These are phyloP conservation scores for Psilocybe tampanensis DNA, from an alignment of 768 basidiomycete species.

Conservation along the genomic window DNA sequence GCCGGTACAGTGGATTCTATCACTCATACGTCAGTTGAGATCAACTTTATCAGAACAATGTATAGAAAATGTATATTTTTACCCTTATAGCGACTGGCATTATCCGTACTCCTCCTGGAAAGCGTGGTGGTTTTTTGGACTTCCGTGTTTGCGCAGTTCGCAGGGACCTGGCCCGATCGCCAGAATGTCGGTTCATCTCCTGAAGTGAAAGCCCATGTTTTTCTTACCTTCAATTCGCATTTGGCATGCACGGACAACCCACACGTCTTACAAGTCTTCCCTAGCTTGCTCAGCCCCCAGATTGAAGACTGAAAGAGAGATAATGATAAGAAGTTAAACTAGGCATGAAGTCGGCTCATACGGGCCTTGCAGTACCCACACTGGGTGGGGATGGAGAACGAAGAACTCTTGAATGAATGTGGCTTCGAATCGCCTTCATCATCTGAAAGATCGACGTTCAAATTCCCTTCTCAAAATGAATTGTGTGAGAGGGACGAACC, in stretches of 20 bases:
- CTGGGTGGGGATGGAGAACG: constrained; percentile 83
- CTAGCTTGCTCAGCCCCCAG: constrained; percentile 87
- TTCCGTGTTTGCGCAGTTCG: constrained; percentile 56
- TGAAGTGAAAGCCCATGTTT: neutral
- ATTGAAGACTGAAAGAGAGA: constrained; percentile 62
- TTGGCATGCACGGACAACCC: constrained; percentile 81
- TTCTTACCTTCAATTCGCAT: constrained; percentile 79
- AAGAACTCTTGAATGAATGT: constrained; percentile 82
- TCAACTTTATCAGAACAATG: constrained; percentile 5
- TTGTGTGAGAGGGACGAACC: constrained; percentile 42
- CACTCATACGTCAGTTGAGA: constrained; percentile 7
- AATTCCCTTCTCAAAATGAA: neutral
- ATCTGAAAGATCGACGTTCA: constrained; percentile 42
- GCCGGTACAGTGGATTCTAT: constrained; percentile 20
- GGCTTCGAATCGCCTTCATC: constrained; percentile 73
- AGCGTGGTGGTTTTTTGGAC: constrained; percentile 26
- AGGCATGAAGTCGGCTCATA: neutral
- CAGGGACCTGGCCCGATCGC: constrained; percentile 44
- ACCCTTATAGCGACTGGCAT: constrained; percentile 21
- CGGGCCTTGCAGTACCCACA: constrained; percentile 83
- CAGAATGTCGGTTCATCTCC: constrained; percentile 6
- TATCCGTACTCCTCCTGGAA: constrained; percentile 24
- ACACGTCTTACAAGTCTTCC: constrained; percentile 81
- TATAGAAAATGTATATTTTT: constrained; percentile 23
- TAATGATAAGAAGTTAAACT: neutral